Evolutionary conservation across 805 yeast genomes (phyloP).

Genomic region (Cyberlindnera veronae): DNA sequence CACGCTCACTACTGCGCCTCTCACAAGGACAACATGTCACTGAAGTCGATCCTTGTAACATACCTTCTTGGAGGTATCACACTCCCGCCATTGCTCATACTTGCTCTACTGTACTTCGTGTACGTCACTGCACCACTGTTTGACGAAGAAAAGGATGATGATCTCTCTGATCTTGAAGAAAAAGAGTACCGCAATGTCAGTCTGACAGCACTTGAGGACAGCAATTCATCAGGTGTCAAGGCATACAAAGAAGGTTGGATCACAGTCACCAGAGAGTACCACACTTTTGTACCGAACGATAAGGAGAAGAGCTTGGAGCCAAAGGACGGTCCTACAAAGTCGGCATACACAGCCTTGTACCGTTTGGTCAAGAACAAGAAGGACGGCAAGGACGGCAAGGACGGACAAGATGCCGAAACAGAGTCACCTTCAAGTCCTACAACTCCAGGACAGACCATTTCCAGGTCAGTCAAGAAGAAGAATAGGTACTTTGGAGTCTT

Average conservation of each 20-base stretch:
- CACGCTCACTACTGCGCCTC: neutral
- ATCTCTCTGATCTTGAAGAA: slow-evolving; percentile 19
- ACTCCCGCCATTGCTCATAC: slow-evolving; percentile 57
- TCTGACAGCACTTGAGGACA: slow-evolving; percentile 65
- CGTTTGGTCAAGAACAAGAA: slow-evolving; percentile 43
- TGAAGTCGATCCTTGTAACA: slow-evolving; percentile 30
- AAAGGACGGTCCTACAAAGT: slow-evolving; percentile 31
- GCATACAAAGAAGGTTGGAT: slow-evolving; percentile 74
- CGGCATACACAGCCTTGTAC: slow-evolving; percentile 61
- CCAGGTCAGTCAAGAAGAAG: slow-evolving; percentile 40
- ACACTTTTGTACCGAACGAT: slow-evolving; percentile 40
- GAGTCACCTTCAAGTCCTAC: slow-evolving; percentile 9
- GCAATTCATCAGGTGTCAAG: slow-evolving; percentile 55
- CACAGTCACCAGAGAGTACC: slow-evolving; percentile 76
- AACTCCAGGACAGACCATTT: slow-evolving; percentile 15
- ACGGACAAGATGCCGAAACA: slow-evolving; percentile 1
- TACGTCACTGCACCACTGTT: slow-evolving; percentile 33
- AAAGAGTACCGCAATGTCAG: slow-evolving; percentile 39
- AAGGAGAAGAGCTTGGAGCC: slow-evolving; percentile 33
- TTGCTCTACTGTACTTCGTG: slow-evolving; percentile 37
- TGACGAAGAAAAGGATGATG: slow-evolving; percentile 25
- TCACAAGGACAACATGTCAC: slow-evolving; percentile 13
- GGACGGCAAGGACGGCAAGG: slow-evolving; percentile 7
- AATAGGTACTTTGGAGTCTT: slow-evolving; percentile 67
- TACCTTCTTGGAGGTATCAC: slow-evolving; percentile 82